Conservation (phyloP, 1,284 basidiomycete species). For the Termitomyces sp. region DNA sequence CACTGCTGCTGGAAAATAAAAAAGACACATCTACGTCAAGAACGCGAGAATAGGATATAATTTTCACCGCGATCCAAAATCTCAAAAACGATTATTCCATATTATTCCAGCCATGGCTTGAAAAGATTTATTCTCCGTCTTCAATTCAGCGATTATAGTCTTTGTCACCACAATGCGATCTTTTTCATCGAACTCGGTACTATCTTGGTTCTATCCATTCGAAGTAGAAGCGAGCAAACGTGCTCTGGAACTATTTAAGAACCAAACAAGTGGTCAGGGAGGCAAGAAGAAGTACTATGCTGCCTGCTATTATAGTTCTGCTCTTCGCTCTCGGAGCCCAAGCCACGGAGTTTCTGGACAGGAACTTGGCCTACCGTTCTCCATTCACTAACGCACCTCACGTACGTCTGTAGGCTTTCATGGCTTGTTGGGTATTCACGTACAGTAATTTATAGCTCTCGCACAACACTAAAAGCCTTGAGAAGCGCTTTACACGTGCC, state of each 20-base stretch:
- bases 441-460: neutral
- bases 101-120: neutral
- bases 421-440: neutral
- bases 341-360: slow-evolving; percentile 10
- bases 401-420: neutral
- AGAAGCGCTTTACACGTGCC: slow-evolving; percentile 22
- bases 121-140: neutral
- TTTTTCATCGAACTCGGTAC: neutral
- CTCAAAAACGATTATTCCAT: neutral
- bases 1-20: no score
- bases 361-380: slow-evolving; percentile 45
- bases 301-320: neutral
- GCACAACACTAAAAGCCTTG: neutral
- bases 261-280: neutral
- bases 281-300: neutral
- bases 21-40: neutral
- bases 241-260: neutral
- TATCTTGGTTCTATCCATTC: neutral
- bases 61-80: neutral
- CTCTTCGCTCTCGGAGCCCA: slow-evolving; percentile 1
- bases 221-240: neutral
- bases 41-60: neutral
- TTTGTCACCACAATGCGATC: neutral
- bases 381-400: slow-evolving; percentile 31
- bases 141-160: neutral